Conservation (phyloP, 2,329 filamentous ascomycete species). For the Cladosporium sphaerospermum region DNA sequence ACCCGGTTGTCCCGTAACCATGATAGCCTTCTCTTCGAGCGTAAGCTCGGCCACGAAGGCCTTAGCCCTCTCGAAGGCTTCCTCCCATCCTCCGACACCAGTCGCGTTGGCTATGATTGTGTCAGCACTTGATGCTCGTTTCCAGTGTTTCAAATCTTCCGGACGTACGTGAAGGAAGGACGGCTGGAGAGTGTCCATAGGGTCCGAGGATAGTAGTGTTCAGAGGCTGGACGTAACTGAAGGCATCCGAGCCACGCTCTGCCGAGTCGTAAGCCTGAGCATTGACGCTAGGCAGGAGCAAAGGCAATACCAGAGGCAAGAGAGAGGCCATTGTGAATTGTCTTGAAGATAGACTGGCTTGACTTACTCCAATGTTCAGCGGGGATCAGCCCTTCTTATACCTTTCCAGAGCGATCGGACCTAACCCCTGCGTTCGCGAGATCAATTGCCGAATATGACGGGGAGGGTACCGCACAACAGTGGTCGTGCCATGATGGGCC, state of each 20-base stretch:
- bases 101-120: slow-evolving; percentile 12
- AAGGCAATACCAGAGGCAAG: slow-evolving; percentile 10
- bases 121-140: background rate
- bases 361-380: background rate
- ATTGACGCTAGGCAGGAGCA: slow-evolving; percentile 3
- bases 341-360: slow-evolving; percentile 3
- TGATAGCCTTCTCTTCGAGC: slow-evolving; percentile 34
- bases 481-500: background rate
- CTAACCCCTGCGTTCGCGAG: background rate
- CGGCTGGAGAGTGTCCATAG: slow-evolving; percentile 7
- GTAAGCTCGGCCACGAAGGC: slow-evolving; percentile 35
- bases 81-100: slow-evolving; percentile 13
- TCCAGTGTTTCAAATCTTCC: background rate
- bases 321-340: slow-evolving; percentile 13
- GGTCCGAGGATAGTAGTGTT: slow-evolving; percentile 9
- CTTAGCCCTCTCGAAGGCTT: slow-evolving; percentile 22
- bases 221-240: slow-evolving; percentile 9
- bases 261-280: slow-evolving; percentile 9
- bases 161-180: slow-evolving; percentile 5
- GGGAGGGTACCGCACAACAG: slow-evolving; percentile 1
- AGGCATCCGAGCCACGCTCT: background rate
- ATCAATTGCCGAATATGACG: slow-evolving; percentile 7
- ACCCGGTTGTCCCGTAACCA: slow-evolving; percentile 29
- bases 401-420: background rate
- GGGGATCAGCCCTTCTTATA: slow-evolving; percentile 1